These are phyloP conservation scores for Penicillium sp. DNA, from an alignment of 2,329 filamentous ascomycete genomes.

Conservation along the genomic window DNA sequence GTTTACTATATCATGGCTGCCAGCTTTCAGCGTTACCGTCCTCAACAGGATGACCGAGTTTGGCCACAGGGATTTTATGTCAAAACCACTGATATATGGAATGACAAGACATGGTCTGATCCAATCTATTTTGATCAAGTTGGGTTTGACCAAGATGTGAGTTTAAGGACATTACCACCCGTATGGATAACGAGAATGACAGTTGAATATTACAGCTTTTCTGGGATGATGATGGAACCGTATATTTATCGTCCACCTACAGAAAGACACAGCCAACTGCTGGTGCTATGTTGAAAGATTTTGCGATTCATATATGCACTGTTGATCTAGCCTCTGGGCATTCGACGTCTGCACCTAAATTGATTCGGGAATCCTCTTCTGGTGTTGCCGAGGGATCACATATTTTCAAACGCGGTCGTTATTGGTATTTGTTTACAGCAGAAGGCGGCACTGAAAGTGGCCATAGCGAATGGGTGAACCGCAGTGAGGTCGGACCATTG, in stretches of 20 bases:
- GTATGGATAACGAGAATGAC: not conserved
- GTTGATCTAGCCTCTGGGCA: conserved; percentile 34
- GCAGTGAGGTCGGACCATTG: conserved; percentile 53
- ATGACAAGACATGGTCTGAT: conserved; percentile 52
- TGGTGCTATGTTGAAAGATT: conserved; percentile 49
- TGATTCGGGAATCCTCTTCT: conserved; percentile 47
- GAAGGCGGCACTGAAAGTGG: conserved; percentile 59
- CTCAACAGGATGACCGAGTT: conserved; percentile 46
- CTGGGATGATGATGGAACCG: conserved; percentile 51
- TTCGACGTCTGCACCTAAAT: conserved; percentile 30
- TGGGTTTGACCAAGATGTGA: conserved; percentile 55
- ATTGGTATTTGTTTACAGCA: conserved; percentile 55
- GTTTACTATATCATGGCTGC: conserved; percentile 50
- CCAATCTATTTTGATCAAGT: conserved; percentile 55
- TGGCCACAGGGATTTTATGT: conserved; percentile 57
- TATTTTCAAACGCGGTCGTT: conserved; percentile 52
- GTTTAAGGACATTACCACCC: conserved; percentile 7
- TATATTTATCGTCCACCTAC: conserved; percentile 48
- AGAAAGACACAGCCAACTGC: conserved; percentile 39
- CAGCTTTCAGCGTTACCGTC: conserved; percentile 43
- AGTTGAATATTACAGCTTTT: conserved; percentile 42
- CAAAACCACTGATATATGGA: conserved; percentile 53
- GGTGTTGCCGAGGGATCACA: conserved; percentile 55
- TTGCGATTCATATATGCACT: conserved; percentile 44
- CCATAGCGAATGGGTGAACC: conserved; percentile 59